A percentile compares a stretch with the other conserved stretches of the same genome.
These are phyloP conservation scores for Arachnopeziza araneosa DNA, from an alignment of 2,329 filamentous ascomycete genomes.

Conservation along the genomic window DNA sequence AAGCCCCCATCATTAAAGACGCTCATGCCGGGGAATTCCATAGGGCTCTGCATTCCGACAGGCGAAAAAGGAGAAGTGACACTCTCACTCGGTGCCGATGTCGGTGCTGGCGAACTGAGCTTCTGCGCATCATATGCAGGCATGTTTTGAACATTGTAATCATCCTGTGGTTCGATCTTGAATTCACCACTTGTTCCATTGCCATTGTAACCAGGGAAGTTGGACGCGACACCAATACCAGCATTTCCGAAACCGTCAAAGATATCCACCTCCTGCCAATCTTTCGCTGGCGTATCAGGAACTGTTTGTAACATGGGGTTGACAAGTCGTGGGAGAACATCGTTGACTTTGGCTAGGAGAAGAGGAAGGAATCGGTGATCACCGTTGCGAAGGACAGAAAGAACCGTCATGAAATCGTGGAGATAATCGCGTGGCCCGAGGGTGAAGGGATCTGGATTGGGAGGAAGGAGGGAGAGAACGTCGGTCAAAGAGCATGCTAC, in stretches of 20 bases:
- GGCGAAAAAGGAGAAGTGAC: neutral
- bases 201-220: slow-evolving; percentile 23
- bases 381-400: slow-evolving; percentile 67
- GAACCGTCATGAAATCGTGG: slow-evolving; percentile 59
- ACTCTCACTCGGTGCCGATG: neutral
- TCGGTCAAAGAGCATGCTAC: slow-evolving; percentile 69
- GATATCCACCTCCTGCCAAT: slow-evolving; percentile 45
- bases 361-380: slow-evolving; percentile 73
- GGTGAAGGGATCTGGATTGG: slow-evolving; percentile 56
- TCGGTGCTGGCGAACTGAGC: neutral
- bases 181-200: slow-evolving; percentile 25
- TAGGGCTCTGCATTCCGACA: slow-evolving; percentile 16
- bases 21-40: slow-evolving; percentile 22
- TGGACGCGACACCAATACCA: slow-evolving; percentile 43
- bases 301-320: slow-evolving; percentile 55
- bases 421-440: slow-evolving; percentile 69
- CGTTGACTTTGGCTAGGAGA: slow-evolving; percentile 68
- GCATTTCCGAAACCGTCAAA: slow-evolving; percentile 62
- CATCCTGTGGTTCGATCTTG: slow-evolving; percentile 25
- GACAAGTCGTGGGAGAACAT: slow-evolving; percentile 58
- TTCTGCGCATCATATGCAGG: slow-evolving; percentile 21
- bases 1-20: slow-evolving; percentile 17
- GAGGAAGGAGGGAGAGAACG: slow-evolving; percentile 60
- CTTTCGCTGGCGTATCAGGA: slow-evolving; percentile 44
- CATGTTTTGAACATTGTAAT: slow-evolving; percentile 18